Percentiles rank a stretch among this genome's conserved stretches.
phyloP scores from a whole-genome alignment of 2,329 filamentous ascomycete genomes.

The Penicillium thymicola region DNA sequence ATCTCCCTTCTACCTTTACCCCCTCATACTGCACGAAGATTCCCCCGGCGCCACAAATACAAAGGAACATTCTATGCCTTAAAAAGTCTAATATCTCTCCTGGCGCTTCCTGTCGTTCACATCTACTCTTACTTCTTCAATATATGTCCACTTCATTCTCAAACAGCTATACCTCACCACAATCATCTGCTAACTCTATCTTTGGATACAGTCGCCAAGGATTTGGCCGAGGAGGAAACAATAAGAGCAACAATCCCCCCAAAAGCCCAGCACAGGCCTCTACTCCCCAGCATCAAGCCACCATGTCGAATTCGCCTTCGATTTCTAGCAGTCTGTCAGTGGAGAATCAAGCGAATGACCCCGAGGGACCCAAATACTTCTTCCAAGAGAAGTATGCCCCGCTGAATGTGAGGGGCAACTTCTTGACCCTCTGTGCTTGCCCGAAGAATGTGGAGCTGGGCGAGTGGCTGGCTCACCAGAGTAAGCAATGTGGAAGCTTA shows the following conservation, averaged over 20 bases:
- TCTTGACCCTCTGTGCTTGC: conserved; percentile 89
- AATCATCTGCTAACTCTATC: conserved; percentile 25
- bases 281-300: conserved; percentile 25
- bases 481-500: conserved; percentile 50
- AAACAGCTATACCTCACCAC: conserved; percentile 5
- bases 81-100: conserved; percentile 14
- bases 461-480: conserved; percentile 94
- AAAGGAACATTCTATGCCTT: conserved; percentile 16
- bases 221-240: conserved; percentile 48
- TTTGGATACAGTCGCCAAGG: conserved; percentile 44
- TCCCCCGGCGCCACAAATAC: conserved; percentile 18
- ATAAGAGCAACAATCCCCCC: conserved; percentile 43
- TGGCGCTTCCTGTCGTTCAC: not conserved
- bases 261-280: conserved; percentile 36
- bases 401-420: conserved; percentile 94
- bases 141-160: conserved; percentile 5
- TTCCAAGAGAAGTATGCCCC: conserved; percentile 60
- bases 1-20: conserved; percentile 9
- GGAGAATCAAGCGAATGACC: conserved; percentile 40
- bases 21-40: conserved; percentile 24
- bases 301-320: conserved; percentile 41
- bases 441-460: conserved; percentile 91
- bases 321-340: conserved; percentile 36
- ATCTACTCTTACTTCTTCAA: conserved; percentile 1
- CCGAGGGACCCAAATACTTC: conserved; percentile 49